Evolutionary conservation across 805 yeast genomes (phyloP).

Genomic region (Candida montana): DNA sequence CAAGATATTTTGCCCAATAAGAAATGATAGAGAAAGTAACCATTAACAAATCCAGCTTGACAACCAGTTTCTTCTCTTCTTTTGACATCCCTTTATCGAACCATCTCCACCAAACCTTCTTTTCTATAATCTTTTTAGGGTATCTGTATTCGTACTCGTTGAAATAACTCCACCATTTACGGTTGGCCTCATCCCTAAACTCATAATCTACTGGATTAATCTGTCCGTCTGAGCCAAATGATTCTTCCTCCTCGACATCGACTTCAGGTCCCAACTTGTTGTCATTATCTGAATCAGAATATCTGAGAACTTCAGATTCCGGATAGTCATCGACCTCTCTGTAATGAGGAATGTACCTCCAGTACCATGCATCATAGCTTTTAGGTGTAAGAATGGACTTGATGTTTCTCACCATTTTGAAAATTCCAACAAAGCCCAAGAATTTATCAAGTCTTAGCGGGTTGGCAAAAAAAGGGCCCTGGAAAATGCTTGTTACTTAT

Average conservation of each 20-base stretch:
- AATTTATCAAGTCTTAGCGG: too few relatives aligned
- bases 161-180: slow-evolving; percentile 42
- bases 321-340: slow-evolving; percentile 5
- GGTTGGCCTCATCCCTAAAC: slow-evolving; percentile 33
- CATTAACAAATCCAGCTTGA: slow-evolving; percentile 47
- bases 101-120: slow-evolving; percentile 51
- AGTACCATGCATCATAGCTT: slow-evolving; percentile 2
- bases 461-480: too few relatives aligned
- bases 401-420: too few relatives aligned
- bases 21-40: slow-evolving; percentile 51
- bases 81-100: slow-evolving; percentile 43
- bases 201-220: slow-evolving; percentile 18
- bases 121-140: slow-evolving; percentile 27
- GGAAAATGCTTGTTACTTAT: too few relatives aligned
- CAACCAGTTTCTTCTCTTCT: slow-evolving; percentile 36
- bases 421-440: too few relatives aligned
- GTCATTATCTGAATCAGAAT: neutral
- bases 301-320: neutral
- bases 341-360: slow-evolving; percentile 7
- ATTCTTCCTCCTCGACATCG: neutral
- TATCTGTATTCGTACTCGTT: slow-evolving; percentile 57
- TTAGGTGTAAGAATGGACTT: neutral
- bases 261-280: neutral
- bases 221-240: neutral
- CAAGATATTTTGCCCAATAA: slow-evolving; percentile 54